Base-by-base conservation (phyloP, 805 yeast species). In the Saturnispora mendoncae region DNA sequence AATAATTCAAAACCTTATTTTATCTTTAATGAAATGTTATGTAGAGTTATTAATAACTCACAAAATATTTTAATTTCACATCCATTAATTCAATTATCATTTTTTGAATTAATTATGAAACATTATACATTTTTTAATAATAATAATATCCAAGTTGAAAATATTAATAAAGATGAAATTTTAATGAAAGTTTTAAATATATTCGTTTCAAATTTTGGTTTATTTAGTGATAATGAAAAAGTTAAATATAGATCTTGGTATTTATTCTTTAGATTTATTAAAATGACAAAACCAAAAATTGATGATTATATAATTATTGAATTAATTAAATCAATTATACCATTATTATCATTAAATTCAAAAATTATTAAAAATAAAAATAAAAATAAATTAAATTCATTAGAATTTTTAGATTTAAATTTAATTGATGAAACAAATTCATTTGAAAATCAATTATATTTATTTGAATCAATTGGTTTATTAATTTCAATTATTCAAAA, bases 161-260 rank as follows among this genome's bases (percentile, higher is more conserved):
- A 55, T 17, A 53, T 62, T 20, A 59, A 64, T 41, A 74, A 72
- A 48, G 62, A 67, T 36, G 74, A 69, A 23, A 65, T 83, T 31
- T 66, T 84, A 9, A 58, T 72, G 46, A 72, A 79, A 45, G 75
- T 86, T 15, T 66, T 90, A 44, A 83, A 84, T 51, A 72, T 84
- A 18, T 90, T 92, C 56, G 76, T 86, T 34, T 77, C 92, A 14
- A 78, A 78, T 27, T 71, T 80, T 51, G 97, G 97, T 13, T 73
- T 90, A 46, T 87, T 85, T 59, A 85, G 81, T 61, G 67, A 70
- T 4, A 69, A 72, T 49, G 81, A 73, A 44, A 81, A 77, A 46
- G 96, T 88, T 4, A 78, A 87, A 52, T 69, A 76, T 42, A 78
- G 97, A 58, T 72, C 94, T 32, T 92, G 97, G 96, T 90, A 85